Base-by-base conservation (phyloP, 139 green algal species). In the Chlamydomonas urium region DNA sequence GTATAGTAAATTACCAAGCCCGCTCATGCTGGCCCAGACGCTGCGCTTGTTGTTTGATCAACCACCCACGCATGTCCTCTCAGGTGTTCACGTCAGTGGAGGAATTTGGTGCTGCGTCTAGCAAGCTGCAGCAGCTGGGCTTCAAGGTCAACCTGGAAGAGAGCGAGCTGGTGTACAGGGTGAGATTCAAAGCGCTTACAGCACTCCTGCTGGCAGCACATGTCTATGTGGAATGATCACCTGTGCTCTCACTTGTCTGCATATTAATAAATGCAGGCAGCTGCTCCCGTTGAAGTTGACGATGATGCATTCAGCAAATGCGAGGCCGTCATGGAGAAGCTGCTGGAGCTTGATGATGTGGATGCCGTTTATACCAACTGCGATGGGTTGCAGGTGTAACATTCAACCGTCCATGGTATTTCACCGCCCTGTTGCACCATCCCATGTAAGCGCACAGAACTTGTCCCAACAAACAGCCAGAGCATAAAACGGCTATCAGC, bases 331-430 rank as follows among this genome's bases (percentile, higher is more conserved):
- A 59, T 93, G 59, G 93, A 98, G 31, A 74, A 75, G 42, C 73
- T 98, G 53, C 72, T 98, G 37, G 91, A 91, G n/a, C 77, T 97
- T 17, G 93, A 97, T 63, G 93, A 97, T 63, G 91, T 98, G 31
- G 93, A 98, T 61, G 85, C 81, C 2, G 92, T 97, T 2, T 67
- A 38, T 6, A 47, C 60, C 60, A 67, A 63, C 53, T 63, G 53
- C 53, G 53, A 63, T 26, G 53, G 53, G 10, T 21, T 63, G n/a
- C 10, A 32, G 26, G 53, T 63, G 10, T 63, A 26, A 63, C 53
- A 17, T 26, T 21, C 17, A 56, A 56, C 45, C 17, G 45, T 56
- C 17, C 45, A 56, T 56, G 17, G 17, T 56, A 21, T 56, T 56
- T 56, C 17, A n/a, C n/a, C n/a, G 45, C 17, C 45, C 45, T 56